Conservation (phyloP, 306 rosid species). For the Luffa aegyptiaca region DNA sequence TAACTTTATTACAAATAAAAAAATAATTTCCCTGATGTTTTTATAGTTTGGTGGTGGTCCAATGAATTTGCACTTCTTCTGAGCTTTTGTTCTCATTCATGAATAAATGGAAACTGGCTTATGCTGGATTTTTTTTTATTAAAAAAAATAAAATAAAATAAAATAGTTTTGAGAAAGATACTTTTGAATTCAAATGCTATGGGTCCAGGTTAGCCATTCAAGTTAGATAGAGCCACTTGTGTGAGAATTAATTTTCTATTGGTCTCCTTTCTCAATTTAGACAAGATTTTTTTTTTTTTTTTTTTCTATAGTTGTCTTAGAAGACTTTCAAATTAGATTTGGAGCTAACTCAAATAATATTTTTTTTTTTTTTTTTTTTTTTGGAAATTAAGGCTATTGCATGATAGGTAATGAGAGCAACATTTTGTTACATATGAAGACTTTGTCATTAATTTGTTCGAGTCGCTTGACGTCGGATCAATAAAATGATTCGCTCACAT, state of each 20-base stretch:
- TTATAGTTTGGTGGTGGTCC: conserved; percentile 1
- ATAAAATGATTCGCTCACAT: too few species aligned
- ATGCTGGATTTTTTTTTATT: background rate
- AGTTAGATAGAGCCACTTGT: background rate
- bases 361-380: too few species aligned
- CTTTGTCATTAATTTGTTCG: background rate
- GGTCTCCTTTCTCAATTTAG: background rate
- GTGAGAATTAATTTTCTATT: background rate
- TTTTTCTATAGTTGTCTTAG: too few species aligned
- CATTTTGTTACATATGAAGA: too few species aligned
- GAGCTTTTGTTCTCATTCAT: background rate
- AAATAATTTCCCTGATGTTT: background rate
- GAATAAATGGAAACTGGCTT: background rate
- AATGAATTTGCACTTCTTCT: background rate
- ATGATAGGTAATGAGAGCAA: background rate
- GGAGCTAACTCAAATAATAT: too few species aligned
- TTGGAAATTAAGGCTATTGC: background rate
- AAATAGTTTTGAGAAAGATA: background rate
- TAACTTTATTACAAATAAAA: background rate
- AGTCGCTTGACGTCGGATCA: background rate
- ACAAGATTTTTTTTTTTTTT: too few species aligned
- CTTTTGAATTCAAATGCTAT: background rate
- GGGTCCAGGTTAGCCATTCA: background rate
- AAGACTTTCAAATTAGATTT: background rate
- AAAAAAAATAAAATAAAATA: background rate